Percentiles rank a stretch among this genome's conserved stretches.
Conservation (phyloP, 1,284 basidiomycete species). For the Inonotus obliquus region DNA sequence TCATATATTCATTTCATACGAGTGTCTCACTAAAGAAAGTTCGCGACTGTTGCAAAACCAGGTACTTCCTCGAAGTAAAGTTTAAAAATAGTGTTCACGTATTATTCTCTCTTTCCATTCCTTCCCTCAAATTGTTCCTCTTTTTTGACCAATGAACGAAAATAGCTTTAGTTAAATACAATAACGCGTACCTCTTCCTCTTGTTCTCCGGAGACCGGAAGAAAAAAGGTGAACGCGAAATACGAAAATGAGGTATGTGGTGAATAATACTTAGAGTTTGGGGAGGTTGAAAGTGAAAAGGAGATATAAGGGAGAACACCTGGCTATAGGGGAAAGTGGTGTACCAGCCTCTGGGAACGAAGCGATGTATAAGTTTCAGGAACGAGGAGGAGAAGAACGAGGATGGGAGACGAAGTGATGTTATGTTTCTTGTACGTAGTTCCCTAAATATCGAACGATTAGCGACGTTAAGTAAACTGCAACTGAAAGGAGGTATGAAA, state of each 20-base stretch:
- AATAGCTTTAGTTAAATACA: background rate
- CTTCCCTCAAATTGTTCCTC: too few relatives aligned
- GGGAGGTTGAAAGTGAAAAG: background rate
- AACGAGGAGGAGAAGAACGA: background rate
- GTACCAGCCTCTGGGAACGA: background rate
- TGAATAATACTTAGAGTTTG: background rate
- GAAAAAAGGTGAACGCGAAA: background rate
- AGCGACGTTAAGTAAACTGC: background rate
- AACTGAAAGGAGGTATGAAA: background rate
- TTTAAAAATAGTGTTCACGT: too few relatives aligned
- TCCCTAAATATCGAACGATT: constrained; percentile 21
- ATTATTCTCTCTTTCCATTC: too few relatives aligned
- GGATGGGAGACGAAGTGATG: background rate
- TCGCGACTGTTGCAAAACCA: too few relatives aligned
- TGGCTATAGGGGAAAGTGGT: background rate
- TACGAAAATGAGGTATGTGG: background rate
- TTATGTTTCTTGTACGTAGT: constrained; percentile 36
- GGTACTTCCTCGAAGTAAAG: too few relatives aligned
- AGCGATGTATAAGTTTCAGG: background rate
- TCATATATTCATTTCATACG: too few relatives aligned
- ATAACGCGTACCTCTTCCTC: background rate
- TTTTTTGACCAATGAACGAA: too few relatives aligned
- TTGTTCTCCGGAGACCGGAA: background rate
- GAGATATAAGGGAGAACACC: too few relatives aligned
- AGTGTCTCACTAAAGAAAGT: too few relatives aligned